A percentile compares a stretch with the other conserved stretches of the same genome.
Conservation (phyloP, 2,329 filamentous ascomycete genomes). For the Chrysoporthe puriensis region DNA sequence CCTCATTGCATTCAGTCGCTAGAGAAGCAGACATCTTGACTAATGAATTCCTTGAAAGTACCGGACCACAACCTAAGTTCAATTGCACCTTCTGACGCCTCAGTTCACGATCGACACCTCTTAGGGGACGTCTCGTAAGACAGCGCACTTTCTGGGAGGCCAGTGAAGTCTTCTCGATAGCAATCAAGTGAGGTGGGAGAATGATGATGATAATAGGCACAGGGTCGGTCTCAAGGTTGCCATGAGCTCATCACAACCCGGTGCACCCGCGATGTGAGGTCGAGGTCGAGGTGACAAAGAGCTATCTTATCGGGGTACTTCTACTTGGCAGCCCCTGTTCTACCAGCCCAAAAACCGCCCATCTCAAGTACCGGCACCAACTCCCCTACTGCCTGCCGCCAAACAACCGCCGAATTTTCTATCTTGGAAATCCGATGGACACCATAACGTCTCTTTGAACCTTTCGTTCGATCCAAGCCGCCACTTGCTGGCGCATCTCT, state of each 20-base stretch:
- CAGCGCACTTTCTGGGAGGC: no score
- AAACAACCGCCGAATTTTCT: constrained; percentile 23
- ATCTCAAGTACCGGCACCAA: background rate
- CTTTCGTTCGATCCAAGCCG: constrained; percentile 8
- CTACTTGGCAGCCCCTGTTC: background rate
- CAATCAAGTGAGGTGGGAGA: background rate
- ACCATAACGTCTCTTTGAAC: background rate
- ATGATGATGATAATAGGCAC: background rate
- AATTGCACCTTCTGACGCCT: background rate
- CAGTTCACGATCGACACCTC: background rate
- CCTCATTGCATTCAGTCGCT: constrained; percentile 90
- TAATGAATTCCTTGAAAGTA: background rate
- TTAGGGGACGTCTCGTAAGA: background rate
- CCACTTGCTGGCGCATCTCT: constrained; percentile 18
- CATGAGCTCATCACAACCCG: background rate
- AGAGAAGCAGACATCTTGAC: constrained; percentile 86
- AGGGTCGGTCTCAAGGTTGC: background rate
- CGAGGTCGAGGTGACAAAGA: background rate
- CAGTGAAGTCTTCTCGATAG: background rate
- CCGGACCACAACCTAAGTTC: background rate
- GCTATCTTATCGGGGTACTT: constrained; percentile 6
- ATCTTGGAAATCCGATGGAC: background rate
- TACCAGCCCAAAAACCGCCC: background rate
- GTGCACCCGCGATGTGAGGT: background rate
- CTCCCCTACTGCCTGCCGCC: constrained; percentile 19